Evolutionary conservation across 2,329 filamentous ascomycete species (phyloP).

Genomic region (Purpureocillium lavendulum): DNA sequence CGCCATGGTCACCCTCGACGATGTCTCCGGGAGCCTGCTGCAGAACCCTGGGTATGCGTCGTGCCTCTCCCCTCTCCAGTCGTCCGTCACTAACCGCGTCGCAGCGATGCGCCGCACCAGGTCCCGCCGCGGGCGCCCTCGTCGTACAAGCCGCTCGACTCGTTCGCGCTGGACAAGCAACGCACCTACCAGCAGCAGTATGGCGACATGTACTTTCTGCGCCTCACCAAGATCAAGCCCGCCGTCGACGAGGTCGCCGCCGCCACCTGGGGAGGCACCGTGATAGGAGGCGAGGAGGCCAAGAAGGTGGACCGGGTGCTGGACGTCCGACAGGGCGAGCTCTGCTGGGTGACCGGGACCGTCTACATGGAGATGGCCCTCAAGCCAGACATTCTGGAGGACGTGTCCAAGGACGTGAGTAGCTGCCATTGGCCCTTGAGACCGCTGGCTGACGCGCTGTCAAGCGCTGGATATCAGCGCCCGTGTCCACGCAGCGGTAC

Average conservation of each 20-base stretch:
- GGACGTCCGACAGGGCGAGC: slow-evolving; percentile 88
- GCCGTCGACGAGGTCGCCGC: slow-evolving; percentile 66
- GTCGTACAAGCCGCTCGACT: slow-evolving; percentile 65
- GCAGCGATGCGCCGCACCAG: slow-evolving; percentile 24
- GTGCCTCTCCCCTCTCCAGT: background rate
- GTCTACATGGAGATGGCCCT: slow-evolving; percentile 96
- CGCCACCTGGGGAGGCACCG: slow-evolving; percentile 69
- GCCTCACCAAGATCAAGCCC: slow-evolving; percentile 80
- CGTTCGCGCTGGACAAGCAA: slow-evolving; percentile 63
- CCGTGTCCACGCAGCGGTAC: slow-evolving; percentile 70
- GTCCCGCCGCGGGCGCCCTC: slow-evolving; percentile 44
- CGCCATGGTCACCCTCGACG: slow-evolving; percentile 25
- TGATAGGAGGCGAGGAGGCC: slow-evolving; percentile 69
- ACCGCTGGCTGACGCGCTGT: background rate
- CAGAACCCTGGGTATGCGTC: slow-evolving; percentile 22
- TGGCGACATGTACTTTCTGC: slow-evolving; percentile 94
- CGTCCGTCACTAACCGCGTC: background rate
- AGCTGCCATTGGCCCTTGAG: slow-evolving; percentile 1
- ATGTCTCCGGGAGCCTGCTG: slow-evolving; percentile 22
- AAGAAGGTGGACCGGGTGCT: slow-evolving; percentile 78
- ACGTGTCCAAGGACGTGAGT: slow-evolving; percentile 82
- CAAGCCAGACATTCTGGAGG: slow-evolving; percentile 93
- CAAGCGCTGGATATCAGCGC: slow-evolving; percentile 77
- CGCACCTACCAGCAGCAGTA: slow-evolving; percentile 89
- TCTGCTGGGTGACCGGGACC: slow-evolving; percentile 93